Evolutionary conservation across 2,329 filamentous ascomycete species (phyloP).

Genomic region (Neofusicoccum sp.): DNA sequence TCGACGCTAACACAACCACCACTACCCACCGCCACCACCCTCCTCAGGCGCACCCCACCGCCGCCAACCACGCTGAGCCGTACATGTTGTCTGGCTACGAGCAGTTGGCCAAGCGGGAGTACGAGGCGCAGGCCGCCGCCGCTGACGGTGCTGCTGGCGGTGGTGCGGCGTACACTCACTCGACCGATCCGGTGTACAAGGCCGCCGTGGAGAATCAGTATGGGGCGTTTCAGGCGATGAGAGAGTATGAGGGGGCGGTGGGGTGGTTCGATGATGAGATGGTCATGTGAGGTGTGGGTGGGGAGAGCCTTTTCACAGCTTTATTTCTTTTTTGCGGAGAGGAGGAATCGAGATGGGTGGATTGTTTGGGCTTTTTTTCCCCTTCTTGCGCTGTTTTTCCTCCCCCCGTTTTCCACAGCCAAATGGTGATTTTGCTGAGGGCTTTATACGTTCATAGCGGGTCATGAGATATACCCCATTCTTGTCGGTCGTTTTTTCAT

Average conservation of each 20-base stretch:
- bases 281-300: conserved; percentile 33
- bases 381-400: not conserved
- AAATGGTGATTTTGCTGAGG: no score
- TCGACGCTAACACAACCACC: not conserved
- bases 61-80: conserved; percentile 61
- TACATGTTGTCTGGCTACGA: conserved; percentile 86
- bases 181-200: conserved; percentile 69
- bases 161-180: conserved; percentile 40
- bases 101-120: conserved; percentile 62
- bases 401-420: no score
- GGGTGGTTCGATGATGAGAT: conserved; percentile 35
- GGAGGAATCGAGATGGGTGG: not conserved
- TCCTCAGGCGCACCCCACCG: not conserved
- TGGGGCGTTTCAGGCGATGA: conserved; percentile 57
- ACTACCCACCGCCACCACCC: not conserved
- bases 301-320: no score
- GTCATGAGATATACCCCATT: no score
- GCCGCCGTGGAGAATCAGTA: conserved; percentile 66
- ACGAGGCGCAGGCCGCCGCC: conserved; percentile 41
- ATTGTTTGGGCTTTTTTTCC: not conserved
- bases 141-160: conserved; percentile 20
- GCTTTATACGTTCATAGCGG: no score
- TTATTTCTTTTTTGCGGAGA: not conserved
- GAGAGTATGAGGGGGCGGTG: conserved; percentile 48
- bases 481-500: no score